Conservation (phyloP, 1,139 yeast genomes). For the Pneumocystis oryctolagi region DNA sequence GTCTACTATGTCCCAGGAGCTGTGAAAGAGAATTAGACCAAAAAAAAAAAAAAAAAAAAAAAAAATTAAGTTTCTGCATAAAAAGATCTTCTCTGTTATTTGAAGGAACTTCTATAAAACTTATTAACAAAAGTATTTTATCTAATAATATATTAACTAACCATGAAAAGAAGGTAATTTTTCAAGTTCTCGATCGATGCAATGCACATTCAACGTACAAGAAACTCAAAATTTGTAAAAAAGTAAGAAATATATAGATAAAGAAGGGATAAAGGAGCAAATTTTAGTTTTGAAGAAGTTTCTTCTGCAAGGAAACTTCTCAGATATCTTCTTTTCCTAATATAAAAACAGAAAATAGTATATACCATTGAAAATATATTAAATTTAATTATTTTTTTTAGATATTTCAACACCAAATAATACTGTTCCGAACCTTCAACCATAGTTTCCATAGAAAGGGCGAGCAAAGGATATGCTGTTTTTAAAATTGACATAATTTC, state of each 20-base stretch:
- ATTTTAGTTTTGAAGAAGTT: not conserved
- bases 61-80: slow-evolving; percentile 74
- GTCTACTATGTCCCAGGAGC: too few relatives aligned
- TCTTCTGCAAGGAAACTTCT: not conserved
- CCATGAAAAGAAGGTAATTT: slow-evolving; percentile 68
- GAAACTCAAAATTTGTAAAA: not conserved
- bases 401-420: slow-evolving; percentile 1
- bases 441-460: slow-evolving; percentile 80
- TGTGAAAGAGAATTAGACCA: too few relatives aligned
- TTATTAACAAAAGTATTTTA: not conserved
- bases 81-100: slow-evolving; percentile 73
- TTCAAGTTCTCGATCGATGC: slow-evolving; percentile 52
- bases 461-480: slow-evolving; percentile 88
- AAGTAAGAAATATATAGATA: not conserved
- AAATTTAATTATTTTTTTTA: not conserved
- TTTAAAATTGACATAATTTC: slow-evolving; percentile 89
- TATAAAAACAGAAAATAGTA: slow-evolving; percentile 5
- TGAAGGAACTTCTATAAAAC: slow-evolving; percentile 53
- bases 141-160: not conserved
- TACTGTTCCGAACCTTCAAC: slow-evolving; percentile 40
- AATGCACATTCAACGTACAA: not conserved
- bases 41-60: too few relatives aligned
- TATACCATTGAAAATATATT: not conserved
- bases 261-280: too few relatives aligned
- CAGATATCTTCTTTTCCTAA: slow-evolving; percentile 3